Percentiles rank a stretch among this genome's conserved stretches.
Conservation (phyloP, 495 filamentous ascomycete genomes). For the Pyrenula massariospora region DNA sequence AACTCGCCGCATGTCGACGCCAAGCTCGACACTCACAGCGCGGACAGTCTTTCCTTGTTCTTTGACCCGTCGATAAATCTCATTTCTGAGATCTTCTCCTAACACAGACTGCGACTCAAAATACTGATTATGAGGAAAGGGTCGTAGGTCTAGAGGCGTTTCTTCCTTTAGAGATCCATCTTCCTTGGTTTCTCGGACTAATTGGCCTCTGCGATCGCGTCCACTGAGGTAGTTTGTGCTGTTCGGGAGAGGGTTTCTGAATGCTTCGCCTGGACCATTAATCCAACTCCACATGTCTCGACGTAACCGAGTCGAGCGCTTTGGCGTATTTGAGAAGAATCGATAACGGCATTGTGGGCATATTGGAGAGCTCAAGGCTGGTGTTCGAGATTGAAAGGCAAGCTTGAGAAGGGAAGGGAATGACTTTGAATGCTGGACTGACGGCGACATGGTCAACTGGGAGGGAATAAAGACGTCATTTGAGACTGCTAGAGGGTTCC, state of each 20-base stretch:
- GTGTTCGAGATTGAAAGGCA: not conserved
- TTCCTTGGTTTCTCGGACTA: conserved; percentile 17
- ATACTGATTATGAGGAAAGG: conserved; percentile 64
- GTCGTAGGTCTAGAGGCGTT: conserved; percentile 18
- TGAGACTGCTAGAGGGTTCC: no score
- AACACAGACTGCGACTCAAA: conserved; percentile 68
- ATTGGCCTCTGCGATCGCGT: conserved; percentile 27
- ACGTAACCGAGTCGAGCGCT: conserved; percentile 33
- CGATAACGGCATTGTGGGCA: conserved; percentile 6
- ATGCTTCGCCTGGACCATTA: conserved; percentile 39
- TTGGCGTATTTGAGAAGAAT: conserved; percentile 36
- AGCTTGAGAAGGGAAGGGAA: not conserved
- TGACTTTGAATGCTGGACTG: not conserved
- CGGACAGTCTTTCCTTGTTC: conserved; percentile 55
- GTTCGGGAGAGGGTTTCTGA: conserved; percentile 43
- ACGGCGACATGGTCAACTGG: not conserved
- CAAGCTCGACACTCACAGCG: conserved; percentile 62
- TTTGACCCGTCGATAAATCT: conserved; percentile 61
- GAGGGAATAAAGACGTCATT: no score
- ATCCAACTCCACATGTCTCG: conserved; percentile 59
- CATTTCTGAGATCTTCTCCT: conserved; percentile 60
- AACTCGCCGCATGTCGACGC: conserved; percentile 76
- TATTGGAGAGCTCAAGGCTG: not conserved
- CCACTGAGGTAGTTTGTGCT: conserved; percentile 55
- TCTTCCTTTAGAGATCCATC: conserved; percentile 9